Evolutionary conservation across 192 early-diverging fungal genomes (phyloP).

Genomic region (Lunasporangiospora selenospora): DNA sequence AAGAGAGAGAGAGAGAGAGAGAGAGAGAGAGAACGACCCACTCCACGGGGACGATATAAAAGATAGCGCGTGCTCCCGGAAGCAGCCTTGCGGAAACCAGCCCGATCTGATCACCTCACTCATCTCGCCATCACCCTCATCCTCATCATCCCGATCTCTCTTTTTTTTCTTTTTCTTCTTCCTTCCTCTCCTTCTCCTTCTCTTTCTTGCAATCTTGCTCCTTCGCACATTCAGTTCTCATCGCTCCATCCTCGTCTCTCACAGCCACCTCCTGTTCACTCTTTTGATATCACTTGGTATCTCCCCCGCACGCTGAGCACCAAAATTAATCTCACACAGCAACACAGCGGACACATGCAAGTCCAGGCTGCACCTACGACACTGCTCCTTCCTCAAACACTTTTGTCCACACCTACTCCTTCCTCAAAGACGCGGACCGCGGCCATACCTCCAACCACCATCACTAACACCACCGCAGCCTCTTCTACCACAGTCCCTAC

Average conservation of each 20-base stretch:
- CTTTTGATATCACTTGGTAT: no score
- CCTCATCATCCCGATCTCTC: background rate
- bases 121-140: no score
- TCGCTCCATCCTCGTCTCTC: background rate
- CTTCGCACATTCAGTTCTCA: background rate
- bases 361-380: conserved; percentile 14
- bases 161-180: conserved; percentile 1
- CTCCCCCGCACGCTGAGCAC: no score
- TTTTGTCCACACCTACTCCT: background rate
- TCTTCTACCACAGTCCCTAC: conserved; percentile 1
- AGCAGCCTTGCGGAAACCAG: no score
- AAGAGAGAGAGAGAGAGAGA: no score
- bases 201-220: background rate
- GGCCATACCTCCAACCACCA: conserved; percentile 6
- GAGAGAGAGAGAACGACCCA: no score
- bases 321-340: no score
- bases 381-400: background rate
- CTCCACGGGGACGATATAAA: no score
- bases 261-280: no score
- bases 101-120: no score
- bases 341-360: conserved; percentile 9
- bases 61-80: no score
- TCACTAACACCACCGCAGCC: background rate
- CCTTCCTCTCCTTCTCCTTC: background rate
- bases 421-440: background rate